Percentiles rank a stretch among this genome's conserved stretches.
phyloP scores from a whole-genome alignment of 2,329 filamentous ascomycete genomes.

The Aspergillus amoenus region DNA sequence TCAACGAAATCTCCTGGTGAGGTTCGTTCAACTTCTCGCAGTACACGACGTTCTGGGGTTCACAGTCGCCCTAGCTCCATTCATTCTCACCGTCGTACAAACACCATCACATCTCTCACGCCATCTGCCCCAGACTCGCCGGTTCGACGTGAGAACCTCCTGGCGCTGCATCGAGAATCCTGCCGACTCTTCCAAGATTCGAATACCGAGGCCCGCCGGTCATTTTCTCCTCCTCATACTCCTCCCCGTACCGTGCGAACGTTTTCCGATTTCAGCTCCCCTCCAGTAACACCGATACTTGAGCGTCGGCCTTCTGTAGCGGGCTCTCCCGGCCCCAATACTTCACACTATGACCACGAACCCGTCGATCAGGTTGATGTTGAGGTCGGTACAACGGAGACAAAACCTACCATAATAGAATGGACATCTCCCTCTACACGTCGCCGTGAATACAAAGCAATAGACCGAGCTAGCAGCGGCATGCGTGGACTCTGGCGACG shows the following conservation, averaged over 20 bases:
- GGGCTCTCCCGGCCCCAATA: background rate
- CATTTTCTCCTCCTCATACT: slow-evolving; percentile 6
- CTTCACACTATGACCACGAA: background rate
- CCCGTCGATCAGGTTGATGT: background rate
- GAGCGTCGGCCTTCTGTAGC: slow-evolving; percentile 8
- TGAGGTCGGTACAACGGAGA: slow-evolving; percentile 14
- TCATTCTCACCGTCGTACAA: slow-evolving; percentile 29
- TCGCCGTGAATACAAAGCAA: slow-evolving; percentile 53
- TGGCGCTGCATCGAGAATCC: slow-evolving; percentile 42
- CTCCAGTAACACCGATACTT: slow-evolving; percentile 15
- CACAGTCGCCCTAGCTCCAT: slow-evolving; percentile 29
- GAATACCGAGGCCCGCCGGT: background rate
- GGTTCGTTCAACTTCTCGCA: slow-evolving; percentile 35
- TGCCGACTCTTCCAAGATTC: slow-evolving; percentile 40
- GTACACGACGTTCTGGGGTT: slow-evolving; percentile 30
- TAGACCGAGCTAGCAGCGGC: slow-evolving; percentile 47
- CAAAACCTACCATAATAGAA: slow-evolving; percentile 44
- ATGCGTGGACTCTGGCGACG: slow-evolving; percentile 44
- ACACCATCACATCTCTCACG: slow-evolving; percentile 25
- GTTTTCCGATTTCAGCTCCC: slow-evolving; percentile 17
- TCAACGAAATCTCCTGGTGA: slow-evolving; percentile 24
- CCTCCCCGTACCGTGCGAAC: slow-evolving; percentile 7
- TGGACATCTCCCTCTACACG: slow-evolving; percentile 48
- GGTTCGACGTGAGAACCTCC: slow-evolving; percentile 33
- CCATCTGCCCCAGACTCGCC: slow-evolving; percentile 24